Percentiles rank a stretch among this genome's conserved stretches.
These are phyloP conservation scores for Fusarium phyllophilum DNA, from an alignment of 2,329 filamentous ascomycete species.

Conservation along the genomic window DNA sequence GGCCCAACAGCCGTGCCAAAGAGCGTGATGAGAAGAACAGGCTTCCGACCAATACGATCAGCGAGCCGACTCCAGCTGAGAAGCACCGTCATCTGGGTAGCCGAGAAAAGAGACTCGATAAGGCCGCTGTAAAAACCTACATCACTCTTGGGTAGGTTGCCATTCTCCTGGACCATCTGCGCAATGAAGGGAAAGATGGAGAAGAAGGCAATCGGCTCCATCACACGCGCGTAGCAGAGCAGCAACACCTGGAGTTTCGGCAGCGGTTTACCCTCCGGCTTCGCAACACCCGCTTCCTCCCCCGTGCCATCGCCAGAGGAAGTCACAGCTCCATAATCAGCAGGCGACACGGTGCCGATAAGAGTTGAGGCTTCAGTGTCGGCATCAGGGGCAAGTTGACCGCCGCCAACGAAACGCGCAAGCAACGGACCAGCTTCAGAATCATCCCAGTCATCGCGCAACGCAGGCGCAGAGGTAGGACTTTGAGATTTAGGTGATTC, in stretches of 20 bases:
- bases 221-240: slow-evolving; percentile 76
- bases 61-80: slow-evolving; percentile 72
- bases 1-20: slow-evolving; percentile 70
- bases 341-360: slow-evolving; percentile 32
- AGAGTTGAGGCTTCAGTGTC: slow-evolving; percentile 43
- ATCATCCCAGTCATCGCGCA: slow-evolving; percentile 4
- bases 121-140: slow-evolving; percentile 83
- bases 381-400: slow-evolving; percentile 26
- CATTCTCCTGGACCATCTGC: slow-evolving; percentile 77
- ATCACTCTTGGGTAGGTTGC: slow-evolving; percentile 68
- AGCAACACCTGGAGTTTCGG: slow-evolving; percentile 73
- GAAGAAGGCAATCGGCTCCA: slow-evolving; percentile 86
- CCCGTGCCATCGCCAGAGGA: slow-evolving; percentile 3
- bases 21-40: slow-evolving; percentile 74
- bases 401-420: slow-evolving; percentile 34
- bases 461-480: neutral
- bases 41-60: slow-evolving; percentile 77
- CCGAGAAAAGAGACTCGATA: slow-evolving; percentile 78
- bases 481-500: slow-evolving; percentile 4
- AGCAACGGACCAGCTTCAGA: slow-evolving; percentile 39
- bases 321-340: slow-evolving; percentile 10
- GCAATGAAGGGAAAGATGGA: slow-evolving; percentile 84
- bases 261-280: slow-evolving; percentile 24
- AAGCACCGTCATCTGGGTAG: slow-evolving; percentile 82
- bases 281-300: neutral